Conservation (phyloP, 106 monocot genomes). For the Acorus gramineus region DNA sequence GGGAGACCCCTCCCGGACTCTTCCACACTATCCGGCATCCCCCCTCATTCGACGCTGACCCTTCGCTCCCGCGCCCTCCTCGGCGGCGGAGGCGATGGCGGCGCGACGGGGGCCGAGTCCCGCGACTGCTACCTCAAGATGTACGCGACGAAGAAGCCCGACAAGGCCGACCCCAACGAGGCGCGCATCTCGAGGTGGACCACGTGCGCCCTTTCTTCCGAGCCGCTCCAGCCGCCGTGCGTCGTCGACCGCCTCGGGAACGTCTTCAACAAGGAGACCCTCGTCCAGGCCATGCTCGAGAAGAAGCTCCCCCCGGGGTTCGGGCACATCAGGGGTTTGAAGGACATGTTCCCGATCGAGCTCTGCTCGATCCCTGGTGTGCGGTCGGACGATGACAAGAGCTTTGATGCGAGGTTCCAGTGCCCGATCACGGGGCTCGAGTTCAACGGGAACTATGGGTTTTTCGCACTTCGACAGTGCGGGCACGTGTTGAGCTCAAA, state of each 20-base stretch:
- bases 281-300: slow-evolving; percentile 59
- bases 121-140: slow-evolving; percentile 98
- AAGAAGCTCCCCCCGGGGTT: slow-evolving; percentile 80
- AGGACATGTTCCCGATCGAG: slow-evolving; percentile 73
- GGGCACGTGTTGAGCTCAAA: slow-evolving; percentile 82
- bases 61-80: slow-evolving; percentile 41
- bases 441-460: slow-evolving; percentile 80
- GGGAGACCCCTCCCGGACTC: slow-evolving; percentile 47
- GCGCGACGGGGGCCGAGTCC: slow-evolving; percentile 89
- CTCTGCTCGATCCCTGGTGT: slow-evolving; percentile 32
- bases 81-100: slow-evolving; percentile 95
- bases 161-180: slow-evolving; percentile 96
- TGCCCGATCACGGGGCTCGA: slow-evolving; percentile 83
- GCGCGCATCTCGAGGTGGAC: slow-evolving; percentile 74
- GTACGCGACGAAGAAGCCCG: slow-evolving; percentile 89
- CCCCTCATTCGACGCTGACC: slow-evolving; percentile 25
- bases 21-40: slow-evolving; percentile 25
- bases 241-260: slow-evolving; percentile 82
- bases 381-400: slow-evolving; percentile 10
- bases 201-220: slow-evolving; percentile 74
- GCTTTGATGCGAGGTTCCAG: slow-evolving; percentile 31
- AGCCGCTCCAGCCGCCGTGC: slow-evolving; percentile 57
- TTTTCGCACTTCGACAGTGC: slow-evolving; percentile 57
- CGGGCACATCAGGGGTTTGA: slow-evolving; percentile 54
- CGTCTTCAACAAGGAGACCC: slow-evolving; percentile 80